Evolutionary conservation across 805 yeast species (phyloP), one percentile per base, ranked within the genome.

Genomic region (Metschnikowia corniflorae): DNA sequence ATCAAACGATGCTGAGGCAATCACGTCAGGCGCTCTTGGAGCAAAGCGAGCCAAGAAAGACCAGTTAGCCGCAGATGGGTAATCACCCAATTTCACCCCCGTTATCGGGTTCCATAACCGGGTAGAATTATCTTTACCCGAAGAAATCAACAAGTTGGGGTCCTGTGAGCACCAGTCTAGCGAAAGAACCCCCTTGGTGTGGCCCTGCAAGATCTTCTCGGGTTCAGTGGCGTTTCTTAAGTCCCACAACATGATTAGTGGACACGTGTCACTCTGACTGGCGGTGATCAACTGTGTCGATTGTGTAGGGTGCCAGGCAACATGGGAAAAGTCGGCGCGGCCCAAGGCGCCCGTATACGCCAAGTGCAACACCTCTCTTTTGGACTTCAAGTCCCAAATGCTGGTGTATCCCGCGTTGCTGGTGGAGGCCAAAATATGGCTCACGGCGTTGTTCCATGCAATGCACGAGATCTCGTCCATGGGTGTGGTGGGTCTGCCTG

Each of bases 11-110:
- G 95, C 86, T 38, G 85, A 74, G 5, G 95, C 95, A 67, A 93
- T 85, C 33, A 86, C 63, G 44, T 91, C 96, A 2, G 99, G 98
- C 19, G 85, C 76, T 16, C 70, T 60, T 27, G 96, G 95, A 41
- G 96, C 94, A 68, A 89, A 93, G 50, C 75, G 75, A 9, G 96
- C 76, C 63, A 86, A 80, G 65, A 88, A 93, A 10, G 86, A 81
- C 98, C 98, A 93, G 61, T 87, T 89, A 24, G 94, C 84, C 23
- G 94, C 77, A 9, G 94, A 77, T 36, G 97, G 97, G 59, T 86
- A 93, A 54, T 86, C 85, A 5, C 93, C 95, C 46, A 91, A 65
- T 53, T 77, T 74, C 39, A 67, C 68, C 31, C 89, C 94, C 15
- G 74, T 63, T 36, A 77, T 64, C 18, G 97, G 96, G 60, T 93